A percentile compares a stretch with the other conserved stretches of the same genome.
These are phyloP conservation scores for Nicotiana tomentosiformis DNA, from an alignment of 257 asterid genomes.

Conservation along the genomic window DNA sequence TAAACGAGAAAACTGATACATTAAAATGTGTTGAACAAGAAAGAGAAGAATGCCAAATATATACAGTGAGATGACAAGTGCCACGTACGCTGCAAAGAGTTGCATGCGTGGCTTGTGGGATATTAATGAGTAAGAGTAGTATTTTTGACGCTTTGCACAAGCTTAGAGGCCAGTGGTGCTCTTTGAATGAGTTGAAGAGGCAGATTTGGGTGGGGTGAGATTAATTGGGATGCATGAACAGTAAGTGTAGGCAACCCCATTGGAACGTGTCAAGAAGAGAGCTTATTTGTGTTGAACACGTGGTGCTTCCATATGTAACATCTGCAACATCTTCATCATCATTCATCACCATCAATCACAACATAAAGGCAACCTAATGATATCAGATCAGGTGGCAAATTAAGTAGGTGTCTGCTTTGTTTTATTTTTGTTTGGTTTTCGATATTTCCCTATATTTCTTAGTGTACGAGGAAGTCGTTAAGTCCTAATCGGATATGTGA, in stretches of 20 bases:
- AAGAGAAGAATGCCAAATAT: background rate
- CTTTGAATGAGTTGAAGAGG: background rate
- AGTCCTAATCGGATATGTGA: background rate
- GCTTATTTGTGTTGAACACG: background rate
- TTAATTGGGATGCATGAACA: background rate
- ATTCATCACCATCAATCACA: too few relatives aligned
- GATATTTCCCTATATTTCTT: background rate
- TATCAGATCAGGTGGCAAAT: too few relatives aligned
- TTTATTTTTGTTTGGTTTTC: too few relatives aligned
- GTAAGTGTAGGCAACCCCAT: background rate
- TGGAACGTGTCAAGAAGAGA: slow-evolving; percentile 14
- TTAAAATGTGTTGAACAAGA: background rate
- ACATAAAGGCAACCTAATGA: too few relatives aligned
- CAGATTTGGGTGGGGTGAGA: background rate
- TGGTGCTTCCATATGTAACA: background rate
- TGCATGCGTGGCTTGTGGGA: background rate
- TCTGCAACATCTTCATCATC: background rate
- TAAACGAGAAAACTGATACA: background rate
- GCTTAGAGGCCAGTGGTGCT: background rate
- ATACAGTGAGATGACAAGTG: background rate
- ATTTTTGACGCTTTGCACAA: background rate
- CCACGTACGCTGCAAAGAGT: background rate
- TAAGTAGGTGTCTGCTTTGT: too few relatives aligned
- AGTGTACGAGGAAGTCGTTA: background rate
- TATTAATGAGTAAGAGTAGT: background rate